These are phyloP conservation scores for Isochrysis galbana DNA, from an alignment of 78 protist species.

Conservation along the genomic window DNA sequence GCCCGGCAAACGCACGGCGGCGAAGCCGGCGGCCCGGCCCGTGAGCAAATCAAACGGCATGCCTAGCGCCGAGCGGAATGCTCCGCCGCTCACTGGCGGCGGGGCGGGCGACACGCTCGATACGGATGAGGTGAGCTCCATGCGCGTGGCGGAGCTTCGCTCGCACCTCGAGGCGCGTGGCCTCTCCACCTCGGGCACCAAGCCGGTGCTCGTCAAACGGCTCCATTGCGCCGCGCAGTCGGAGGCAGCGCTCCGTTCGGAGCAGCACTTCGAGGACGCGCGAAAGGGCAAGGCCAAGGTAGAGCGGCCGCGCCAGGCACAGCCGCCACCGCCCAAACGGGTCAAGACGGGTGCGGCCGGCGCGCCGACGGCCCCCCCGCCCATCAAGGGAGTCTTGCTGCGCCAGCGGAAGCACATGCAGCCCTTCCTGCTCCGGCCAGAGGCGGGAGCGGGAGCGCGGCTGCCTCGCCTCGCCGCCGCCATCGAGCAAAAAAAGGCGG, in stretches of 20 bases:
- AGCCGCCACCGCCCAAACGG: not conserved
- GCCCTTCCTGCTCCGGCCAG: not conserved
- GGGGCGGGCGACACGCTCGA: not conserved
- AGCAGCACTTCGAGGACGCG: not conserved
- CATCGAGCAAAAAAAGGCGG: not conserved
- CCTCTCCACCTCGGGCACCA: not conserved
- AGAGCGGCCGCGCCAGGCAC: not conserved
- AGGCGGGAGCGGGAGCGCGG: not conserved
- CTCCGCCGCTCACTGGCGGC: not conserved
- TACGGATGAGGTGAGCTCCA: not conserved
- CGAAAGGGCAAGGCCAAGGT: not conserved
- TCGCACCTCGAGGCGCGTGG: not conserved
- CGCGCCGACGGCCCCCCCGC: not conserved
- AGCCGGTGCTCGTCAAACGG: not conserved
- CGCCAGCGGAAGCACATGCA: not conserved
- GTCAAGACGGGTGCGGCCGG: not conserved
- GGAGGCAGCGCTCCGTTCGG: not conserved
- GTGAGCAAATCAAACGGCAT: not conserved
- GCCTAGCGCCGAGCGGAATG: not conserved
- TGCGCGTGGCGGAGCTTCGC: constrained; percentile 15
- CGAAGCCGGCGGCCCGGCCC: not conserved
- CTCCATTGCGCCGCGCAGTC: not conserved
- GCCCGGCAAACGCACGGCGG: not conserved
- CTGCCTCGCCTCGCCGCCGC: not conserved
- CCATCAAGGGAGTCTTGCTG: not conserved